Base-by-base conservation (phyloP, 2,329 filamentous ascomycete species). In the Hymenoscyphus albidus region DNA sequence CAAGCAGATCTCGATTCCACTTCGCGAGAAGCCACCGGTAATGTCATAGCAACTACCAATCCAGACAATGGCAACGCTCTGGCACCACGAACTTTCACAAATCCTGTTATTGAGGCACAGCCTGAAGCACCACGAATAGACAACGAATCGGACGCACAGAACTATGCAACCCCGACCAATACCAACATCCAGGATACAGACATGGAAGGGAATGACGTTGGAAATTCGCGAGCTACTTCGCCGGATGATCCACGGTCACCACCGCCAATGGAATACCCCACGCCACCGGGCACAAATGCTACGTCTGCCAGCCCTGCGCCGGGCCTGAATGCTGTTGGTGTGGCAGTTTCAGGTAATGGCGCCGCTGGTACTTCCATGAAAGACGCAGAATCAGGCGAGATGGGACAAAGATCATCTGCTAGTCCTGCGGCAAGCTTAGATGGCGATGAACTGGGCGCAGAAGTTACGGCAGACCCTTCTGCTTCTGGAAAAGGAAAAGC, bases 401-500 rank as follows among this genome's bases (percentile, higher is more conserved):
- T 64, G 12, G 63, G 61, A 7, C 64, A 67, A 58, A 48, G 57
- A 13, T 68, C 70, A 35, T 66, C 70, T 40, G 60, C 71, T 59
- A 67, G 73, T 13, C 66, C 65, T 13, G 67, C 68, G 35, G 72
- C 67, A 35, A 63, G 63, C 16, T 63, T 73, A 32, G 72, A 72
- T 62, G 65, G 68, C 38, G 71, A 74, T 64, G 72, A 71, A 63
- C 70, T 71, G 58, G 70, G 72, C 35, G 67, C 66, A 48, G 65
- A 35, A 16, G 27, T 22, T 18, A 22, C 48, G 3, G 12, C 12
- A 22, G n/a, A 51, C 44, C 44, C 66, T 32, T 48, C 67, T 31
- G 63, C 65, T 35, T 63, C 67, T 12, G 66, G 63, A n/a, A 64
- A 58, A 13, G 68, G 65, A n/a, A 70, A 67, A 62, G 66, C 63